These are phyloP conservation scores for Schrenkiella parvula DNA, from an alignment of 345 rosid species.

Conservation along the genomic window DNA sequence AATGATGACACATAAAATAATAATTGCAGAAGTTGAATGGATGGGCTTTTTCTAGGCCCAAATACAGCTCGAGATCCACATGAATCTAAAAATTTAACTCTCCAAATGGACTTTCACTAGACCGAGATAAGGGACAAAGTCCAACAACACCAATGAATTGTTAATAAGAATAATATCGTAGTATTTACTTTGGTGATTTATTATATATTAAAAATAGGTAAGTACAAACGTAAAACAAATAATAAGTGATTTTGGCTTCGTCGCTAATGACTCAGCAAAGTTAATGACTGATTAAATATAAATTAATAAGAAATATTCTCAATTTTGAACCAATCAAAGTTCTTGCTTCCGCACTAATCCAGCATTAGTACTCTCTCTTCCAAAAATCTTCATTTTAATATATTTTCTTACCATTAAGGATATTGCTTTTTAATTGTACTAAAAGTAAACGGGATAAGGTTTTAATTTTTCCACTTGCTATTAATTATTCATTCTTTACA, in stretches of 20 bases:
- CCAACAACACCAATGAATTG: no score
- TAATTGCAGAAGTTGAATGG: no score
- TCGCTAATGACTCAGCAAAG: neutral
- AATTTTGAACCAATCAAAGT: slow-evolving; percentile 24
- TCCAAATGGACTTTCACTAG: no score
- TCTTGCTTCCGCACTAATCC: slow-evolving; percentile 32
- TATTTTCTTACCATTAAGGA: neutral
- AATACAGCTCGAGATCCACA: no score
- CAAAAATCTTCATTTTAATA: slow-evolving; percentile 5
- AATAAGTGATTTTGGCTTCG: neutral
- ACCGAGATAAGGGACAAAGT: no score
- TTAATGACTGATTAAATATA: neutral
- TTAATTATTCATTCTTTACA: slow-evolving; percentile 1
- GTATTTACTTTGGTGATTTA: no score
- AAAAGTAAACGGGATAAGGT: slow-evolving; percentile 34
- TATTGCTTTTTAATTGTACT: slow-evolving; percentile 15
- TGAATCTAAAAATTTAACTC: no score
- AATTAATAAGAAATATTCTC: neutral
- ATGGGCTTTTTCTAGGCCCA: no score
- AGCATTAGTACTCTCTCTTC: slow-evolving; percentile 17
- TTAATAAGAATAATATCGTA: no score
- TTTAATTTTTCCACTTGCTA: slow-evolving; percentile 23
- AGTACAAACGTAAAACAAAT: no score
- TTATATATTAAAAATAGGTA: no score
- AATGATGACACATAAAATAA: no score